These are phyloP conservation scores for Aspergillus costaricaensis DNA, from an alignment of 2,329 filamentous ascomycete genomes.

Conservation along the genomic window DNA sequence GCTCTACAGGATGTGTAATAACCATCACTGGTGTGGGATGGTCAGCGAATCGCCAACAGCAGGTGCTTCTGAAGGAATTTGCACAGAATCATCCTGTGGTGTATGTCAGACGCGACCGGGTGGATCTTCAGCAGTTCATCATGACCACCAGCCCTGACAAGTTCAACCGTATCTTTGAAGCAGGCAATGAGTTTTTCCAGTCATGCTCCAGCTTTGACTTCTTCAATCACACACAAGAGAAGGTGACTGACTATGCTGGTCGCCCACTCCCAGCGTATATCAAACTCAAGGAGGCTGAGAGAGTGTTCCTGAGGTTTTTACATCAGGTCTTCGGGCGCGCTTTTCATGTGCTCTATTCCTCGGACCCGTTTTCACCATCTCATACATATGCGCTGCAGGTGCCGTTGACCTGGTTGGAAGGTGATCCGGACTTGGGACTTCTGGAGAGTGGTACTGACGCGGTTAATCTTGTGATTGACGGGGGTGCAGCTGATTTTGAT, in stretches of 20 bases:
- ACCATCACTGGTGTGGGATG: conserved; percentile 69
- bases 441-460: not conserved
- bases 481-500: not conserved
- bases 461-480: not conserved
- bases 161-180: conserved; percentile 18
- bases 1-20: conserved; percentile 56
- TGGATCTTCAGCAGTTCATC: conserved; percentile 16
- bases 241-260: not conserved
- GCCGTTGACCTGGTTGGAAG: not conserved
- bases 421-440: not conserved
- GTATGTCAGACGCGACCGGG: conserved; percentile 57
- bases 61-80: conserved; percentile 59
- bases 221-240: not conserved
- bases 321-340: not conserved
- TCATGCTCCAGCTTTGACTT: conserved; percentile 25
- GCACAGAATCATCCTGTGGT: conserved; percentile 65
- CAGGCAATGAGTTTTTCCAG: conserved; percentile 38
- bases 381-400: not conserved
- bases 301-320: not conserved
- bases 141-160: conserved; percentile 25
- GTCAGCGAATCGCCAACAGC: conserved; percentile 55
- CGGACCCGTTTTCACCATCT: not conserved
- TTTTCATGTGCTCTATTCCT: not conserved
- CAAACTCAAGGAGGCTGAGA: not conserved
- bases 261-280: not conserved